These are phyloP conservation scores for Bolboschoenoplectus hybrid DNA, from an alignment of 202 grass and related monocot genomes.

Conservation along the genomic window DNA sequence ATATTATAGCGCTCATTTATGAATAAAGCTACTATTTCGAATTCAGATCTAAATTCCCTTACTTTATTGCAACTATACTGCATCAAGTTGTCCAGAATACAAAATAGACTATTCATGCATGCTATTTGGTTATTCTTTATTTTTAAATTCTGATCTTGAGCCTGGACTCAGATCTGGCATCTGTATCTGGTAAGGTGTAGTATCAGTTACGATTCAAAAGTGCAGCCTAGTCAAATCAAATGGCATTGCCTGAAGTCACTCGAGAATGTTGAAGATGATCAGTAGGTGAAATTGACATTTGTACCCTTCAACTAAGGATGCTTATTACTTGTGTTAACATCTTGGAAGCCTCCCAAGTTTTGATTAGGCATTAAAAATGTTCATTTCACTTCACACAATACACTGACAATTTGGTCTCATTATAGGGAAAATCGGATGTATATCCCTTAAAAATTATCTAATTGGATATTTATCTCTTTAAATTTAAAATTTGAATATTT, in stretches of 20 bases:
- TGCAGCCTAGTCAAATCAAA: neutral
- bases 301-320: neutral
- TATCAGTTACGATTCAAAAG: neutral
- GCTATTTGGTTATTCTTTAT: neutral
- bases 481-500: too few species aligned
- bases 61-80: neutral
- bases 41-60: neutral
- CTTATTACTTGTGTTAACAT: neutral
- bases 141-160: neutral
- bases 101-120: neutral
- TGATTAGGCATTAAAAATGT: neutral
- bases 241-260: neutral
- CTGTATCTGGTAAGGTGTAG: too few species aligned
- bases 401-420: too few species aligned
- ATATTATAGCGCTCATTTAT: neutral
- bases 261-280: neutral
- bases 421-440: too few species aligned
- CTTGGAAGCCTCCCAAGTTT: neutral
- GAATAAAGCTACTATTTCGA: slow-evolving; percentile 11
- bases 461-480: too few species aligned
- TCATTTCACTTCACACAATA: too few species aligned
- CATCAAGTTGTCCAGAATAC: neutral
- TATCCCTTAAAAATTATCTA: too few species aligned
- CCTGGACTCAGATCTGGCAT: neutral
- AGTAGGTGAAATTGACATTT: neutral